phyloP scores from a whole-genome alignment of 371 early-diverging fungal genomes.

The Syncephalastrum racemosum region DNA sequence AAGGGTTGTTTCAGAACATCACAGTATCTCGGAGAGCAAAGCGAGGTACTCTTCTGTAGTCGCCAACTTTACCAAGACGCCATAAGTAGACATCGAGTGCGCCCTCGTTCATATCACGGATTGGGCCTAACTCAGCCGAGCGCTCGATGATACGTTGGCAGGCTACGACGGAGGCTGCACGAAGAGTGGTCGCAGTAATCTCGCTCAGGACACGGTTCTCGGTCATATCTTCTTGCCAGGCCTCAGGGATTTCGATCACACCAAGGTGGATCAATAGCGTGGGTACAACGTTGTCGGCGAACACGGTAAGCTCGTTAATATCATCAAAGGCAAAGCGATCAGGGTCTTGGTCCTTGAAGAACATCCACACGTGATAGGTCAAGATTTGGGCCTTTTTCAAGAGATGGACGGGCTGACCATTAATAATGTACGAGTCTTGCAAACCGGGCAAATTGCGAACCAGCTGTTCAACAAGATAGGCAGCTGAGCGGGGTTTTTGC shows the following conservation, averaged over 20 bases:
- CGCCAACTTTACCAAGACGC: conserved; percentile 69
- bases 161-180: conserved; percentile 72
- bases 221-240: conserved; percentile 51
- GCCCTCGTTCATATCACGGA: conserved; percentile 49
- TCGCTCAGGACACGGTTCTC: conserved; percentile 50
- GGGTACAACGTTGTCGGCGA: conserved; percentile 77
- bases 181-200: conserved; percentile 52
- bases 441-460: conserved; percentile 68
- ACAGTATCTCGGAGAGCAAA: conserved; percentile 67
- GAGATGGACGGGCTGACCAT: conserved; percentile 58
- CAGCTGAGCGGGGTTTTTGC: conserved; percentile 38
- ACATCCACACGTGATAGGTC: conserved; percentile 51
- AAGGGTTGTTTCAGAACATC: conserved; percentile 53
- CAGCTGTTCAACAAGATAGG: conserved; percentile 54
- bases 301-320: conserved; percentile 62
- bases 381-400: conserved; percentile 71
- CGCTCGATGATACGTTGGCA: conserved; percentile 60
- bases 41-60: conserved; percentile 58
- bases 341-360: conserved; percentile 44
- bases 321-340: conserved; percentile 65
- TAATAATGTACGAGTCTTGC: conserved; percentile 53
- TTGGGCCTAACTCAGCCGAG: conserved; percentile 9
- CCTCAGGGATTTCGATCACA: conserved; percentile 51
- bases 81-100: conserved; percentile 70
- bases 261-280: conserved; percentile 61